Base-by-base conservation (phyloP, 768 basidiomycete species). In the Xerocomus spinulosus region DNA sequence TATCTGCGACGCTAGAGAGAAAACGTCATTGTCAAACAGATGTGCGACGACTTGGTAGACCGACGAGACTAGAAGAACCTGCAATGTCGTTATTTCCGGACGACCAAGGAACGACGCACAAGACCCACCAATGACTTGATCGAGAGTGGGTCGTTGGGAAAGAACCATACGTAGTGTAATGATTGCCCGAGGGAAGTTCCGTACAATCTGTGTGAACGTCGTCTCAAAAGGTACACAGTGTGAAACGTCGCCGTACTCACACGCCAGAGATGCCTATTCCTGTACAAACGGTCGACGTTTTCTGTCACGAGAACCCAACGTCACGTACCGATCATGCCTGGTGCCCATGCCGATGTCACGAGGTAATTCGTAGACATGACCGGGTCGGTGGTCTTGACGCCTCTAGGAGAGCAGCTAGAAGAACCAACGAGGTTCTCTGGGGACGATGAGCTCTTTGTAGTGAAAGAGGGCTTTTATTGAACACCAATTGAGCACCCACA, bases 51-150 rank as follows among this genome's bases (percentile, higher is more conserved):
- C 0, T 8, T 1, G 17, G 23, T 29, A 33, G 28, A 56, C 56
- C 6, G 9, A 57, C 56, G 46, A 50, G 13, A 56, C 28, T 1
- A 50, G 2, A 13, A 56, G 25, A 9, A 57, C 54, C 56, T 57
- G 15, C 12, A 5, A 7, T 30, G 12, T 20, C 5, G 5, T 32
- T 10, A 43, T 36, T 40, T 20, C 26, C n/a, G 4, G 39, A 29
- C 20, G 2, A 14, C 9, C 9, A 5, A 2, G n/a, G 17, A 10
- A 20, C 34, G 13, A 14, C 12, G n/a, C 20, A 34, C 25, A 17
- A 17, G 21, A 39, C 48, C 8, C 14, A 56, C 56, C 40, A 57
- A 32, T 2, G n/a, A 43, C 38, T 50, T 57, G 35, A 57, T 52
- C 3, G 10, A 9, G 13, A 1, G 9, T 3, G 10, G 33, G 12